Evolutionary conservation across 2,329 filamentous ascomycete species (phyloP), one percentile per base, ranked within the genome.

Genomic region (Fusarium sp.): DNA sequence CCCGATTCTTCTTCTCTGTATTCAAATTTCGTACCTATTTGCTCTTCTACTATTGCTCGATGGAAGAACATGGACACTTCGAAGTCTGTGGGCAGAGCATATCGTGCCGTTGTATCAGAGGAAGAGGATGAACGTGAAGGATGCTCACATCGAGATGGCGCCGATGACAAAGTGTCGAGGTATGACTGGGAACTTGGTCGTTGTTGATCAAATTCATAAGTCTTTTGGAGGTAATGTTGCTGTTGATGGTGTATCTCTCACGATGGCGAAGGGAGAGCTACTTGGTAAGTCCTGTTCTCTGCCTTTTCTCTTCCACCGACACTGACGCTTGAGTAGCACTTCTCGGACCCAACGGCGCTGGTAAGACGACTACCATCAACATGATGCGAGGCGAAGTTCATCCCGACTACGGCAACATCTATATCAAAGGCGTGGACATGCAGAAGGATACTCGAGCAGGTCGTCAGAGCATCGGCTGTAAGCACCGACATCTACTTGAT

Each of bases 381-480:
- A 68, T 63, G 45, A 69, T 69, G n/a, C 57, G 61, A 36, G 57
- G 66, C 3, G 66, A 63, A n/a, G 42, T 69, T 5, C 31, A n/a
- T 0, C 66, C 64, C 4, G 60, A 66, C 14, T 39, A 54, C 9
- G 66, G 64, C 15, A 87, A 91, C 31, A 90, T 94, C n/a, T 87
- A 91, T 41, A 89, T 95, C 42, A 90, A 93, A 70, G 86, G 89
- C 55, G 85, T 89, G 20, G 90, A 90, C 22, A 89, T 94, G 54
- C 86, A 88, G 33, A 86, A 84, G 56, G 87, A 91, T 71, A 87
- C 89, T n/a, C 88, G 90, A 7, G 83, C 86, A 6, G 92, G 91
- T 9, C 85, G 91, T 53, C 83, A 85, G 7, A 87, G 91, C 68
- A 86, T 94, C 1, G 92, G 92, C 44, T 58, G 55, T 53, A n/a